A percentile compares a stretch with the other conserved stretches of the same genome.
These are phyloP conservation scores for Nakaseomyces bracarensis DNA, from an alignment of 1,139 yeast genomes.

Conservation along the genomic window DNA sequence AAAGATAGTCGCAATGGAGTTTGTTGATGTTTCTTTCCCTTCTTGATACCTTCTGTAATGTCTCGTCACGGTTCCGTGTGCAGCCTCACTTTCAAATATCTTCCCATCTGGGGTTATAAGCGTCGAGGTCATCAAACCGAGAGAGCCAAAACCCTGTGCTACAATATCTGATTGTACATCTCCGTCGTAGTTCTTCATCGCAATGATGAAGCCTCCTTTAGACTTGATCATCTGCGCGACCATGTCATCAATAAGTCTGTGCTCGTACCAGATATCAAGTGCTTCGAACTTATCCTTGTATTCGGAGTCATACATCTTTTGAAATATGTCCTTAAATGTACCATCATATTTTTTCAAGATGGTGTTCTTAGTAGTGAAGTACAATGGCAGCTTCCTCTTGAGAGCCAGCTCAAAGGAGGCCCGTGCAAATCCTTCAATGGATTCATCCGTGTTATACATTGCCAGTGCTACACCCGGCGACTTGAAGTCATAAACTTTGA, in stretches of 20 bases:
- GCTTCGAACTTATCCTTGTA: constrained; percentile 67
- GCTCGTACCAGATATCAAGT: constrained; percentile 87
- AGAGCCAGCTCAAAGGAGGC: constrained; percentile 86
- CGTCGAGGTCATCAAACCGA: constrained; percentile 94
- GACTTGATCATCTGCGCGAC: constrained; percentile 98
- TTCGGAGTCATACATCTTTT: constrained; percentile 61
- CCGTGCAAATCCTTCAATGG: constrained; percentile 83
- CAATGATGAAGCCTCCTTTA: constrained; percentile 88
- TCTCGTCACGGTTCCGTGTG: constrained; percentile 96
- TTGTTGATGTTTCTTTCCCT: constrained; percentile 96
- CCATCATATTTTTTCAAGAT: constrained; percentile 91
- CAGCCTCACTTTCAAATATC: constrained; percentile 93
- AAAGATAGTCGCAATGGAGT: constrained; percentile 94
- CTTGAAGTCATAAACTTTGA: constrained; percentile 59
- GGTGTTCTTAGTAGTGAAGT: constrained; percentile 86
- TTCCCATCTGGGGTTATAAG: constrained; percentile 91
- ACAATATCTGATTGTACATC: constrained; percentile 95
- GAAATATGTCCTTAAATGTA: constrained; percentile 87
- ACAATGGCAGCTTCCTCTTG: constrained; percentile 67
- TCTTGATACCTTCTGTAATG: constrained; percentile 91
- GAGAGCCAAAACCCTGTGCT: constrained; percentile 95
- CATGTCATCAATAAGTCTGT: constrained; percentile 94
- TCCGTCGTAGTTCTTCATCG: constrained; percentile 95
- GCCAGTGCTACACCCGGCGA: constrained; percentile 80
- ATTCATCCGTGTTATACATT: constrained; percentile 92